phyloP scores from a whole-genome alignment of 2,329 filamentous ascomycete genomes.

The Myriangium duriaei region DNA sequence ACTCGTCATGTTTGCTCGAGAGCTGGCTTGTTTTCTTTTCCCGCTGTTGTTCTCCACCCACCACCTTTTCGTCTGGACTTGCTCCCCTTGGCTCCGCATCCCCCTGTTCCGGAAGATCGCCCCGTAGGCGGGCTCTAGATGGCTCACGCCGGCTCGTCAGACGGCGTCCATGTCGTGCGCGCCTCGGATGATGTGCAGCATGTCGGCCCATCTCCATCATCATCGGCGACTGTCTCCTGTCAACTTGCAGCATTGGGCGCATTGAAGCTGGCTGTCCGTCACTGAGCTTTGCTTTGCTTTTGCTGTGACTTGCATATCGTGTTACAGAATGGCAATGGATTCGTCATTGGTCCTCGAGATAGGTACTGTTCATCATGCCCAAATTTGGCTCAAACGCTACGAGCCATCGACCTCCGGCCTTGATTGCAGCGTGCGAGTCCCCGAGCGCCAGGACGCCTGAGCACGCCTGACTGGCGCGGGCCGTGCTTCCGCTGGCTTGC shows the following conservation, averaged over 20 bases:
- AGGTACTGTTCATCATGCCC: too few species aligned
- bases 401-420: too few species aligned
- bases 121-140: not conserved
- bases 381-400: too few species aligned
- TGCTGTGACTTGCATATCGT: not conserved
- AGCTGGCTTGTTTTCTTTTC: constrained; percentile 1
- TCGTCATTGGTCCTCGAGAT: too few species aligned
- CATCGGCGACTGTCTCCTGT: not conserved
- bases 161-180: not conserved
- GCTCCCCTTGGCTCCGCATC: not conserved
- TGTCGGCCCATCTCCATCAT: too few species aligned
- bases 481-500: too few species aligned
- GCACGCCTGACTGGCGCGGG: too few species aligned
- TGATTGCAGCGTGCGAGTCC: too few species aligned
- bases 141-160: not conserved
- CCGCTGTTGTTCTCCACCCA: not conserved
- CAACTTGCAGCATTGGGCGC: not conserved
- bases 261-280: too few species aligned
- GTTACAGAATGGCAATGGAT: too few species aligned
- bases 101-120: not conserved
- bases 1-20: constrained; percentile 4
- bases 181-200: not conserved
- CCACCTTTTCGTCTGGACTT: not conserved
- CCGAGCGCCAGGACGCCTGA: too few species aligned
- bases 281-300: not conserved